Conservation (phyloP, 805 yeast species). For the Metschnikowia kofuensis region DNA sequence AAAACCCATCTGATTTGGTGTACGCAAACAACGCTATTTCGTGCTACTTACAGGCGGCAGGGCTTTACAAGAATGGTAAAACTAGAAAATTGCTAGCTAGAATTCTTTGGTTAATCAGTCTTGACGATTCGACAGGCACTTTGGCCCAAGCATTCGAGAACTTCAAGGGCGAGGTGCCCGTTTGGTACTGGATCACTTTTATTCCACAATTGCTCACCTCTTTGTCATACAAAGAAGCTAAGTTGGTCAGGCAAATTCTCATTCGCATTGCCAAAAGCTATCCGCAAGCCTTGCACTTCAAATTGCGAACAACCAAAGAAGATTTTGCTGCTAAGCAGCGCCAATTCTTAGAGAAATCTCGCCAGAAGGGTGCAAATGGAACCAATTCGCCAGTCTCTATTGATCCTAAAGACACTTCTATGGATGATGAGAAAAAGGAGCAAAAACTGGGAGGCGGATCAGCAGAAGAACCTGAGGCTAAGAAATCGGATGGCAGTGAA, state of each 20-base stretch:
- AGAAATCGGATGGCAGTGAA: not conserved
- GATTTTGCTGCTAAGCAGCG: slow-evolving; percentile 86
- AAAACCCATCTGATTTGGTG: slow-evolving; percentile 73
- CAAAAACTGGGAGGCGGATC: not conserved
- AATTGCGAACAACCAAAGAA: slow-evolving; percentile 89
- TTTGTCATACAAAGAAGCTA: slow-evolving; percentile 87
- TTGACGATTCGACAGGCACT: slow-evolving; percentile 82
- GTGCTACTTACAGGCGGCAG: slow-evolving; percentile 97
- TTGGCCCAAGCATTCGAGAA: slow-evolving; percentile 85
- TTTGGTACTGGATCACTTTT: slow-evolving; percentile 98
- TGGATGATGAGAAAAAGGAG: not conserved
- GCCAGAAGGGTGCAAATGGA: slow-evolving; percentile 16
- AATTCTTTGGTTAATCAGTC: slow-evolving; percentile 86
- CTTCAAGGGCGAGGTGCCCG: slow-evolving; percentile 94
- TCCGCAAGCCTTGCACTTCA: slow-evolving; percentile 97
- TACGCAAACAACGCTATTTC: slow-evolving; percentile 92
- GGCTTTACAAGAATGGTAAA: slow-evolving; percentile 88
- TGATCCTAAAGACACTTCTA: slow-evolving; percentile 14
- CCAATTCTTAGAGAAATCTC: slow-evolving; percentile 48
- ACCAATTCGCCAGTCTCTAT: slow-evolving; percentile 6
- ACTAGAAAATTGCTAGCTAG: slow-evolving; percentile 85
- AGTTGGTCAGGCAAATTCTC: slow-evolving; percentile 80
- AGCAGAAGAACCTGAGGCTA: slow-evolving; percentile 3
- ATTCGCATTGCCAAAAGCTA: slow-evolving; percentile 92
- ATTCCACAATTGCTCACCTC: slow-evolving; percentile 92